A percentile compares a stretch with the other conserved stretches of the same genome.
These are phyloP conservation scores for Syncephalastrum contaminatum DNA, from an alignment of 371 early-diverging fungal species.

Conservation along the genomic window DNA sequence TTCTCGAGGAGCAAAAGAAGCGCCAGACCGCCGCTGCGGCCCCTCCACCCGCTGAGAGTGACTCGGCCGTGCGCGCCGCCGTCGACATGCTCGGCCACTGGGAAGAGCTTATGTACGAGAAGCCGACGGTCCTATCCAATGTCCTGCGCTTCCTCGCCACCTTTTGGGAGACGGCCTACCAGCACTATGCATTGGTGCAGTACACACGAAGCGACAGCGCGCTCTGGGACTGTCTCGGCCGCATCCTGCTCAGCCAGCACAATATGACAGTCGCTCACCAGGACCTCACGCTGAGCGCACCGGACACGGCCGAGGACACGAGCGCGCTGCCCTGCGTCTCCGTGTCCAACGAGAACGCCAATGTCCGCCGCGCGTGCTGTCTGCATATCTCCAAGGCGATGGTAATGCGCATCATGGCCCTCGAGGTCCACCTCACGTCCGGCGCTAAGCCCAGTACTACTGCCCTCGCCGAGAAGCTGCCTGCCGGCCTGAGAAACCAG, in stretches of 20 bases:
- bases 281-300: background rate
- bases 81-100: constrained; percentile 31
- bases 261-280: constrained; percentile 11
- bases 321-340: constrained; percentile 3
- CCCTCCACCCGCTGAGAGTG: constrained; percentile 10
- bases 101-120: constrained; percentile 33
- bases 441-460: constrained; percentile 6
- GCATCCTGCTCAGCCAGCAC: constrained; percentile 34
- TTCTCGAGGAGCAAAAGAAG: constrained; percentile 61
- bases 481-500: constrained; percentile 38
- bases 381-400: constrained; percentile 36
- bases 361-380: constrained; percentile 36
- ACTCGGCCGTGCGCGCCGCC: constrained; percentile 44
- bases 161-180: constrained; percentile 48
- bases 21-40: constrained; percentile 6
- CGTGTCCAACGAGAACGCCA: constrained; percentile 12
- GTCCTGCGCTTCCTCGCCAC: constrained; percentile 41
- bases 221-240: constrained; percentile 38
- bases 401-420: constrained; percentile 38
- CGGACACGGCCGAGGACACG: background rate
- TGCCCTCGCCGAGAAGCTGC: constrained; percentile 20
- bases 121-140: constrained; percentile 40
- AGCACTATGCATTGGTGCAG: constrained; percentile 48
- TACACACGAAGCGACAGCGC: constrained; percentile 42
- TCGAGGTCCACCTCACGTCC: constrained; percentile 42